Evolutionary conservation across 768 basidiomycete genomes (phyloP).

Genomic region (Cystobasidium tubakii): DNA sequence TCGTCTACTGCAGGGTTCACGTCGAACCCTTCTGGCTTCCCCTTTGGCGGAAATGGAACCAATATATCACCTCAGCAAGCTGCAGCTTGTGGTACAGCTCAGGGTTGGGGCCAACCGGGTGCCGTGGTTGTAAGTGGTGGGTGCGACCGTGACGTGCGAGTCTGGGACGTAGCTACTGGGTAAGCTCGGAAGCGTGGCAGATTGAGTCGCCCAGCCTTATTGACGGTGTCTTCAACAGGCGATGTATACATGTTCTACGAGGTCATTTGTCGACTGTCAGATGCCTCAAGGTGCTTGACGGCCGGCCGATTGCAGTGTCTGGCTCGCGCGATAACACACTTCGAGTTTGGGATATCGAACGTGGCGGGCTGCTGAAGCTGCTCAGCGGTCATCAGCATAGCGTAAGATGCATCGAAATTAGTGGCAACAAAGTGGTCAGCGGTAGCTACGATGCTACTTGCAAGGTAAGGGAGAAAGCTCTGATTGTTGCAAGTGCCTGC

Average conservation of each 20-base stretch:
- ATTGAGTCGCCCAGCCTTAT: too few relatives aligned
- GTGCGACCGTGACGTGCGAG: conserved; percentile 81
- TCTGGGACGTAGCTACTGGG: conserved; percentile 87
- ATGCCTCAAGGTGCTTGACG: conserved; percentile 79
- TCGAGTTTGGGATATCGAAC: conserved; percentile 88
- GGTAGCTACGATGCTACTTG: conserved; percentile 89
- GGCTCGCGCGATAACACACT: conserved; percentile 81
- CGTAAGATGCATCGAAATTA: conserved; percentile 82
- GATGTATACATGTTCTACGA: conserved; percentile 68
- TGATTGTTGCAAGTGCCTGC: too few relatives aligned
- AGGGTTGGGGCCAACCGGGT: conserved; percentile 83
- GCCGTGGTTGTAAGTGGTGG: conserved; percentile 83
- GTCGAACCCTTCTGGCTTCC: conserved; percentile 13
- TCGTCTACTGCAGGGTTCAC: not conserved
- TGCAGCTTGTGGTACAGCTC: conserved; percentile 60
- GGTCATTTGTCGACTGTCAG: conserved; percentile 89
- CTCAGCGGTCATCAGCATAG: conserved; percentile 72
- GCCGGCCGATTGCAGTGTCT: conserved; percentile 78
- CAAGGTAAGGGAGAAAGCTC: conserved; percentile 57
- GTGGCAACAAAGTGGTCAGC: conserved; percentile 73
- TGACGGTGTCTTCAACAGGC: conserved; percentile 47
- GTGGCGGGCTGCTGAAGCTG: conserved; percentile 56
- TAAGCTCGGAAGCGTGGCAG: too few relatives aligned
- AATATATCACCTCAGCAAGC: conserved; percentile 40
- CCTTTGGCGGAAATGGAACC: conserved; percentile 10